These are phyloP conservation scores for Saksenaea vasiformis DNA, from an alignment of 371 early-diverging fungal species.

Conservation along the genomic window DNA sequence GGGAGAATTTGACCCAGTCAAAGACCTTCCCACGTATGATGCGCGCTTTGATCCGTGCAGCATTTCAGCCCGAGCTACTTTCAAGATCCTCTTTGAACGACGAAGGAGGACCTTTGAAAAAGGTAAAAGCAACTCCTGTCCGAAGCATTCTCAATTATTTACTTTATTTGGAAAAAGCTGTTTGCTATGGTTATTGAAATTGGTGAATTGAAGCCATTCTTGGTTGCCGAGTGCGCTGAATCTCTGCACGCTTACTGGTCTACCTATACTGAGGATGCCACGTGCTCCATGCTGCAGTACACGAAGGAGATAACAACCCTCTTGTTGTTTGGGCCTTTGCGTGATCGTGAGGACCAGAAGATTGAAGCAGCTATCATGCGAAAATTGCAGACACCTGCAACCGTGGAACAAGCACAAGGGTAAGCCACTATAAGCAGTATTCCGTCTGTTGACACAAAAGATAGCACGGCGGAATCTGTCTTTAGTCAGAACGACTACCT, in stretches of 20 bases:
- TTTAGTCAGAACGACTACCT: slow-evolving; percentile 56
- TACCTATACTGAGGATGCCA: slow-evolving; percentile 23
- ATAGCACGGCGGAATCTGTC: slow-evolving; percentile 34
- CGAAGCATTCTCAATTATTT: background rate
- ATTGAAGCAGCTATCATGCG: slow-evolving; percentile 52
- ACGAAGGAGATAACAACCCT: slow-evolving; percentile 38
- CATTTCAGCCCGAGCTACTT: slow-evolving; percentile 41
- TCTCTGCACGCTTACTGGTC: slow-evolving; percentile 43
- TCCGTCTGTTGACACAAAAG: background rate
- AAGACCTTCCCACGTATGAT: slow-evolving; percentile 40
- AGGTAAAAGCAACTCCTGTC: slow-evolving; percentile 13
- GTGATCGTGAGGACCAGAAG: slow-evolving; percentile 59
- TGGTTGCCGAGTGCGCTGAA: slow-evolving; percentile 33
- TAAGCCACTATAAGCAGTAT: slow-evolving; percentile 12
- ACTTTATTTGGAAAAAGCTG: slow-evolving; percentile 11
- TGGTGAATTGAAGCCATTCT: slow-evolving; percentile 40
- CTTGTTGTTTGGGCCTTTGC: slow-evolving; percentile 55
- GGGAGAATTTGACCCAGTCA: slow-evolving; percentile 38
- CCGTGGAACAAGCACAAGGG: slow-evolving; percentile 39
- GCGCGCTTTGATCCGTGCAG: slow-evolving; percentile 31
- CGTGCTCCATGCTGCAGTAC: slow-evolving; percentile 42
- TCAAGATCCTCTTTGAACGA: slow-evolving; percentile 26
- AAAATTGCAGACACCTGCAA: slow-evolving; percentile 31
- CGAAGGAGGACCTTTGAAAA: slow-evolving; percentile 45
- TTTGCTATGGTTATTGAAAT: slow-evolving; percentile 33